These are phyloP conservation scores for Plasmodium ovale DNA, from an alignment of 169 alveolate species.

Conservation along the genomic window DNA sequence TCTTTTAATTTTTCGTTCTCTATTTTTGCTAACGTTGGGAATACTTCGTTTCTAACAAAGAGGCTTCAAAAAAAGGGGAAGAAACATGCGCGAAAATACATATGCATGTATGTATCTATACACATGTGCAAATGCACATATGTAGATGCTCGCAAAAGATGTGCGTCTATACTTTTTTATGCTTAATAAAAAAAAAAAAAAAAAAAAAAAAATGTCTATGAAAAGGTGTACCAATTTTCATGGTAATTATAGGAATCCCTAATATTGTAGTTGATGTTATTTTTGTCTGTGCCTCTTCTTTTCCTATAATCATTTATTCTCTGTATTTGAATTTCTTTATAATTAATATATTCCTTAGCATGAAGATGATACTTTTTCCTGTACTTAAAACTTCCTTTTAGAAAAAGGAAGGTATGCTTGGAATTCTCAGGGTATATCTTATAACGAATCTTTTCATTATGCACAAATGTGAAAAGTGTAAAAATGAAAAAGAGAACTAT, in stretches of 20 bases:
- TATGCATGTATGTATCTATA: not conserved
- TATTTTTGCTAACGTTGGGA: constrained; percentile 73
- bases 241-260: constrained; percentile 65
- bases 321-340: constrained; percentile 39
- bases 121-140: not conserved
- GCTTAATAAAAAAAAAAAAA: constrained; percentile 3
- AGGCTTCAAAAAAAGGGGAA: constrained; percentile 27
- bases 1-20: constrained; percentile 58
- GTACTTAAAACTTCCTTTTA: not conserved
- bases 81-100: not conserved
- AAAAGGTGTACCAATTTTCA: constrained; percentile 33
- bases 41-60: constrained; percentile 66
- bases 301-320: constrained; percentile 46
- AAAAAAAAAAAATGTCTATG: too few species aligned
- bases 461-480: constrained; percentile 15
- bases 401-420: constrained; percentile 3
- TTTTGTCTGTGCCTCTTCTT: constrained; percentile 68
- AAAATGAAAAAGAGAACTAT: constrained; percentile 1
- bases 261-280: constrained; percentile 59
- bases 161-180: constrained; percentile 11
- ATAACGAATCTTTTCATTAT: constrained; percentile 39
- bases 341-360: constrained; percentile 48
- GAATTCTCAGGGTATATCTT: not conserved
- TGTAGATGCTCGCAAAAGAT: not conserved
- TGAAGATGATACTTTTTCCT: constrained; percentile 6